Base-by-base conservation (phyloP, 192 early-diverging fungal species). In the Lobosporangium transversale region DNA sequence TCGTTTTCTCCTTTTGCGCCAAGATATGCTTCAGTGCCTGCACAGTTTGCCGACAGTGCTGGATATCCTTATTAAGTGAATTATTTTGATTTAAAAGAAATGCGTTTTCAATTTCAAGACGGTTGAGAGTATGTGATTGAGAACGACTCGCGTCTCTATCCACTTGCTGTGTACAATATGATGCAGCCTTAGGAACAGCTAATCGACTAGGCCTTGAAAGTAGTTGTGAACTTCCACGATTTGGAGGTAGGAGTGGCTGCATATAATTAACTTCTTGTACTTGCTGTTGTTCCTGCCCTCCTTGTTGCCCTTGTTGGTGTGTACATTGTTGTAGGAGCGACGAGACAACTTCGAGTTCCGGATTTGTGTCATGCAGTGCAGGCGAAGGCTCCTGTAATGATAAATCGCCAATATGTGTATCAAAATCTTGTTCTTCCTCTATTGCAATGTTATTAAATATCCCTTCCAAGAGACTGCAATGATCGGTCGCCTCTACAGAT, bases 31-130 rank as follows among this genome's bases (percentile, higher is more conserved):
- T 62, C 11, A 71, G 30, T 5, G 69, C 69, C 6, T 51, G 48
- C 26, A 71, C 54, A 0, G 69, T 71, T 20, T 71, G 36, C n/a
- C 69, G 69, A 33, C 69, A 63, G 15, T 71, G 48, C 0, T 63
- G 60, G n/a, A 78, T 47, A 5, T 78, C 74, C 37, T 36, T 65
- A 43, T 53, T 65, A 21, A 78, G 44, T 0, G 52, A 51, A 14
- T 31, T 52, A 35, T 78, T 78, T 53, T 78, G 74, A 29, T 49
- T 67, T 15, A 27, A 5, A 1, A 78, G 51, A 18, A 42, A 78
- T 1, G 74, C 58, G 43, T 78, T 78, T 31, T 78, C 74, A 7
- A 78, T 55, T 31, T 68, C 66, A 4, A 78, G 59, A 1, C 58
- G 66, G 53, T 68, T 78, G 10, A 78, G 18, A 0, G 59, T 44